Evolutionary conservation across 208 protist species (phyloP).

Genomic region (Eutreptiella sp.): DNA sequence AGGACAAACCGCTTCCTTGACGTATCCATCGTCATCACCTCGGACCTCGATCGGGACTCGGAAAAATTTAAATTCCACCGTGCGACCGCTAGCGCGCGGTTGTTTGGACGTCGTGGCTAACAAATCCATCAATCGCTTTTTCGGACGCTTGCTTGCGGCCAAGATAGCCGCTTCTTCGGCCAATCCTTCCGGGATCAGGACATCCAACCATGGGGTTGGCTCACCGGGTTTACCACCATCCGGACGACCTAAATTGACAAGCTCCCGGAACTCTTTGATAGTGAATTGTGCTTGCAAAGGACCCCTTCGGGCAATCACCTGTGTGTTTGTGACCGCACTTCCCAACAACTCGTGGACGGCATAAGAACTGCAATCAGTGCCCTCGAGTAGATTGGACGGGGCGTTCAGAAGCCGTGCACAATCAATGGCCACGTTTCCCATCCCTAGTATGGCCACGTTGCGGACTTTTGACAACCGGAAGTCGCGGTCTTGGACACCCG

Average conservation of each 20-base stretch:
- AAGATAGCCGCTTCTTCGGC: too few relatives aligned
- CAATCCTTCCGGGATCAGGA: too few relatives aligned
- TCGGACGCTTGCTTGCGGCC: too few relatives aligned
- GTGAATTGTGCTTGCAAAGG: slow-evolving; percentile 81
- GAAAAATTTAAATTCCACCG: too few relatives aligned
- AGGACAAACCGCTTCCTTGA: too few relatives aligned
- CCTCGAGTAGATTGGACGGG: slow-evolving; percentile 57
- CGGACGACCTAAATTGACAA: too few relatives aligned
- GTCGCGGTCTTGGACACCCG: slow-evolving; percentile 25
- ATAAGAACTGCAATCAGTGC: slow-evolving; percentile 79
- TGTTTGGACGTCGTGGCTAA: too few relatives aligned
- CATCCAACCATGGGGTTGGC: too few relatives aligned
- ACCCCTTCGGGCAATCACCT: slow-evolving; percentile 75
- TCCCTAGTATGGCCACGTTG: slow-evolving; percentile 60
- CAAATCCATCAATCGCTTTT: slow-evolving; percentile 70
- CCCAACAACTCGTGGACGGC: slow-evolving; percentile 67
- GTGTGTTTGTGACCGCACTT: slow-evolving; percentile 57
- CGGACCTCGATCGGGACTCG: too few relatives aligned
- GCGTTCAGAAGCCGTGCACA: slow-evolving; percentile 74
- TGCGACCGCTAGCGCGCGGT: too few relatives aligned
- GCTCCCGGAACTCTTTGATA: slow-evolving; percentile 90
- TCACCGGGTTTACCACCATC: too few relatives aligned
- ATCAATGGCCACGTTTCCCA: slow-evolving; percentile 94
- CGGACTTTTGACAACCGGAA: not conserved
- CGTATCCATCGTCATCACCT: not conserved